Conservation (phyloP, 1,284 basidiomycete genomes). For the Tylopilus sp. region DNA sequence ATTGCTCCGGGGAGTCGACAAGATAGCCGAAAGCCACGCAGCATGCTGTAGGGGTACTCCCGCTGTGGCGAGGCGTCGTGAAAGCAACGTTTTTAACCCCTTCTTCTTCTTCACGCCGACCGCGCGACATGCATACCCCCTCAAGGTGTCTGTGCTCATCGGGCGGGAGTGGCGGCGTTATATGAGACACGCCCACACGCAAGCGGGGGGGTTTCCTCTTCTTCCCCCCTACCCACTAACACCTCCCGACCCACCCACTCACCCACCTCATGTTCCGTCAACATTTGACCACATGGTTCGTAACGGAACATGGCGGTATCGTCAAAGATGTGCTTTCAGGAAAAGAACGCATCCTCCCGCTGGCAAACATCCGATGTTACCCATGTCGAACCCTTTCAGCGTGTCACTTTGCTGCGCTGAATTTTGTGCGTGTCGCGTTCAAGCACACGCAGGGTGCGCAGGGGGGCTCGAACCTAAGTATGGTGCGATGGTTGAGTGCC, state of each 20-base stretch:
- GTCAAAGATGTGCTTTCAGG: slow-evolving; percentile 27
- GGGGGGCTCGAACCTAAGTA: slow-evolving; percentile 15
- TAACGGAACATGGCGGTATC: slow-evolving; percentile 3
- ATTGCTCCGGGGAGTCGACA: too few species aligned
- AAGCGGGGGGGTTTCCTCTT: slow-evolving; percentile 1
- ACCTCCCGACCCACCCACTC: neutral
- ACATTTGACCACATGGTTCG: slow-evolving; percentile 13
- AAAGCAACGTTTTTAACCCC: slow-evolving; percentile 14
- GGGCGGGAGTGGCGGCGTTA: slow-evolving; percentile 5
- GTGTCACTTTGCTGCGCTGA: slow-evolving; percentile 25
- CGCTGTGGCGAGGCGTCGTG: slow-evolving; percentile 11
- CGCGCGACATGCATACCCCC: neutral
- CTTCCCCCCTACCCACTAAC: neutral
- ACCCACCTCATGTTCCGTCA: slow-evolving; percentile 12
- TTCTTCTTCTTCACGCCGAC: slow-evolving; percentile 8
- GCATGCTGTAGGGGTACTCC: slow-evolving; percentile 2
- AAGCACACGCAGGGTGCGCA: slow-evolving; percentile 33
- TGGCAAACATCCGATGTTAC: slow-evolving; percentile 4
- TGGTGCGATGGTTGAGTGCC: slow-evolving; percentile 30
- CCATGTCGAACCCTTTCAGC: slow-evolving; percentile 15
- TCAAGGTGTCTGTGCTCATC: neutral
- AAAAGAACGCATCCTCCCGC: slow-evolving; percentile 23
- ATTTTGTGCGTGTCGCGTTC: slow-evolving; percentile 35
- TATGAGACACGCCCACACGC: slow-evolving; percentile 14
- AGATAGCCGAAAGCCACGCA: neutral